Conservation (phyloP, 768 basidiomycete species). For the Rubroboletus pulcherrimus region DNA sequence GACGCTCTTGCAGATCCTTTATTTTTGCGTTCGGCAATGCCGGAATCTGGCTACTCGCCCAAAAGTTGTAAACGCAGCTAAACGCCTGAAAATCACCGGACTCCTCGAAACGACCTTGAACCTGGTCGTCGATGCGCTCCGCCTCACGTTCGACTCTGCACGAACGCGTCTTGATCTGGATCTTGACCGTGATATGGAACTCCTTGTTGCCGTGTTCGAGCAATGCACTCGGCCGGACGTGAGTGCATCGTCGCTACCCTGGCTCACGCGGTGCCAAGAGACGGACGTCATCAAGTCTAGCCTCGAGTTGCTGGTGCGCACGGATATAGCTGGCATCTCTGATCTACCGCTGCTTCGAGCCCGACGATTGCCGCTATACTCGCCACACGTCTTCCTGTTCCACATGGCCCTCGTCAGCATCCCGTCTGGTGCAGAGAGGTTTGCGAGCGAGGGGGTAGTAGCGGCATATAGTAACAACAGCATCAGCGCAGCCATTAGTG, state of each 20-base stretch:
- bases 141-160: slow-evolving; percentile 63
- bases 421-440: slow-evolving; percentile 73
- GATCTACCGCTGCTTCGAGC: slow-evolving; percentile 60
- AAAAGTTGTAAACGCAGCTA: slow-evolving; percentile 54
- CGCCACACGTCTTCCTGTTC: slow-evolving; percentile 77
- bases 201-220: slow-evolving; percentile 79
- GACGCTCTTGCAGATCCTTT: slow-evolving; percentile 73
- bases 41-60: slow-evolving; percentile 46
- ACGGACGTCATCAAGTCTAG: slow-evolving; percentile 73
- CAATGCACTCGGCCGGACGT: slow-evolving; percentile 71
- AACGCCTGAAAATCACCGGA: slow-evolving; percentile 54
- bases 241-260: slow-evolving; percentile 62
- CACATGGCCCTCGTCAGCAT: slow-evolving; percentile 81
- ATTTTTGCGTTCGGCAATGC: slow-evolving; percentile 68
- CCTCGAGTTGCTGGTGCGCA: slow-evolving; percentile 65
- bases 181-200: slow-evolving; percentile 76
- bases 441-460: slow-evolving; percentile 80
- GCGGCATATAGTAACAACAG: slow-evolving; percentile 80
- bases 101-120: slow-evolving; percentile 60
- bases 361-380: slow-evolving; percentile 65
- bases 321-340: slow-evolving; percentile 67
- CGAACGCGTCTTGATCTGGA: slow-evolving; percentile 54
- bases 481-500: slow-evolving; percentile 71
- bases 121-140: slow-evolving; percentile 65
- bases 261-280: slow-evolving; percentile 80